Base-by-base conservation (phyloP, 331 rosid genomes). In the Saraca asoca region DNA sequence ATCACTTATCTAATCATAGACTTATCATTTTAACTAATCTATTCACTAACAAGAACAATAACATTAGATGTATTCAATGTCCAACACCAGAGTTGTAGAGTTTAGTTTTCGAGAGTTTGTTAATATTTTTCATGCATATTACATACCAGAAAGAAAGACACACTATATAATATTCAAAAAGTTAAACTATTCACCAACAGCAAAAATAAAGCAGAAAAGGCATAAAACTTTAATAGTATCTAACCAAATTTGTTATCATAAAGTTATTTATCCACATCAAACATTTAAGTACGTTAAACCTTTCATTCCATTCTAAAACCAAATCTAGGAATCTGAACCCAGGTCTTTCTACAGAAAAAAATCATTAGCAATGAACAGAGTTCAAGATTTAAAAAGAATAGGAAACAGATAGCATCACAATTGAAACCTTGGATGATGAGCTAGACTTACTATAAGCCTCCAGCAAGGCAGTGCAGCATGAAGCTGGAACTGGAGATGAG, bases 401-500 rank as follows among this genome's bases (percentile, higher is more conserved):
- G 51, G 19, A 64, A 55, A 29, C 66, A 33, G 20, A 48, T 9
- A 50, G 56, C 13, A 59, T 44, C 18, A 60, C 60, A 44, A 35
- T 52, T 18, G 24, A 70, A 70, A 7, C 45, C 54, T 65, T 13
- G 17, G 39, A 39, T 8, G 10, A 39, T 39, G 43, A 55, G 68
- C 17, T 66, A 67, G 72, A 86, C 99, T 86, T 85, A 94, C 99
- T 94, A 65, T 88, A 90, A 77, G 95, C 96, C 84, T 94, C 99
- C 70, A 94, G 86, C 78, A 94, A 79, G 16, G 99, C 92, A 65
- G 96, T 88, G 79, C 99, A 94, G 81, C 99, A 94, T 29, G 99
- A 88, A 14, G 97, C 99, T 42, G 99, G 96, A 75, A 94, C 99
- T 29, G 99, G 99, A 75, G 99, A 94, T 19, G 99, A 94, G 16